Conservation (phyloP, 2,329 filamentous ascomycete species). For the Hawksworthiomyces lignivorus region DNA sequence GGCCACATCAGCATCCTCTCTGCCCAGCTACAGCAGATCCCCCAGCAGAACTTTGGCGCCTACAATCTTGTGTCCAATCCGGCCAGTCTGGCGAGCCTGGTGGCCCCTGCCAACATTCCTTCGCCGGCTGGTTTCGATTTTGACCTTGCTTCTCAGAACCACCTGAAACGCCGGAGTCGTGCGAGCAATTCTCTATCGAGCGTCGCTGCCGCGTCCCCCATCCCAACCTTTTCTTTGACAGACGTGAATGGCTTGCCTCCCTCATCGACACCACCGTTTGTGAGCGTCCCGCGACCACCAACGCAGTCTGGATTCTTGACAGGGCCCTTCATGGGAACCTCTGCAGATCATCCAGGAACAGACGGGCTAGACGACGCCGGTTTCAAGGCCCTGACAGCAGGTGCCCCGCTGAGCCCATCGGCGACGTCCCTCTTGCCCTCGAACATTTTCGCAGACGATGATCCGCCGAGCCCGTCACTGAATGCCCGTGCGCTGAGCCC, state of each 20-base stretch:
- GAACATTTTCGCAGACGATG: constrained; percentile 51
- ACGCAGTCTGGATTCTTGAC: constrained; percentile 43
- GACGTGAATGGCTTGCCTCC: constrained; percentile 21
- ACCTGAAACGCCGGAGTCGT: constrained; percentile 40
- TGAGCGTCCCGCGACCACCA: constrained; percentile 4
- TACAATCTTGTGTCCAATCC: constrained; percentile 25
- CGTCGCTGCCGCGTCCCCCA: constrained; percentile 31
- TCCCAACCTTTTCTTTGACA: constrained; percentile 30
- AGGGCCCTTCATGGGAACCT: constrained; percentile 44
- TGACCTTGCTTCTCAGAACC: constrained; percentile 30
- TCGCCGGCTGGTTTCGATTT: constrained; percentile 37
- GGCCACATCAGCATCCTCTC: constrained; percentile 38
- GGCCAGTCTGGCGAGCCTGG: neutral
- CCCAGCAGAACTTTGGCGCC: constrained; percentile 24
- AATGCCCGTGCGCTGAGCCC: constrained; percentile 26
- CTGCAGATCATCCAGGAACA: constrained; percentile 35
- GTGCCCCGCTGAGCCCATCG: constrained; percentile 68
- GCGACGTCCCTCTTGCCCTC: constrained; percentile 68
- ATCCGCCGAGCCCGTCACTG: constrained; percentile 37
- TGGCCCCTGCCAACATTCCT: neutral
- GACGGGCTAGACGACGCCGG: constrained; percentile 55
- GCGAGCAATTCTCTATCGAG: constrained; percentile 40
- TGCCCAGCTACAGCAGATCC: constrained; percentile 36
- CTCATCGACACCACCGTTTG: constrained; percentile 27
- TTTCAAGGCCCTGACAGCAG: constrained; percentile 50